Evolutionary conservation across 306 rosid genomes (phyloP).

Genomic region (Mimosa bimucronata): DNA sequence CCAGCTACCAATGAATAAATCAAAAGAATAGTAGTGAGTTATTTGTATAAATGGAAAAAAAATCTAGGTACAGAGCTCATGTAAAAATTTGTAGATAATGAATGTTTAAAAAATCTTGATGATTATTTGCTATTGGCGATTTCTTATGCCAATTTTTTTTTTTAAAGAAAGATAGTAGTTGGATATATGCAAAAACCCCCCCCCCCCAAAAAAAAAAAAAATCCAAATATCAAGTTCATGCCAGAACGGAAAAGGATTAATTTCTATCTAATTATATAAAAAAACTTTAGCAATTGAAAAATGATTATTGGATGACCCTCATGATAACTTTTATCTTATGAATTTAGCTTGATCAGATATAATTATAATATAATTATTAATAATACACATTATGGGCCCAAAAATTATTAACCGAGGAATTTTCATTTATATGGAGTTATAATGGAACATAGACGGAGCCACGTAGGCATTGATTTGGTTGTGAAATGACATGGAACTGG

Average conservation of each 20-base stretch:
- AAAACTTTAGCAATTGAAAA: too few species aligned
- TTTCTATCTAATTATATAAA: too few species aligned
- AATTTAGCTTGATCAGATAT: background rate
- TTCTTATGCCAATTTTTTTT: background rate
- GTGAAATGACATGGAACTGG: background rate
- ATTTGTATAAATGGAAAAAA: too few species aligned
- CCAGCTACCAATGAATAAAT: too few species aligned
- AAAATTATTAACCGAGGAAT: background rate
- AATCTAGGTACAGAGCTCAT: background rate
- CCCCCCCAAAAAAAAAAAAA: too few species aligned
- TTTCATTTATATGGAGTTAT: too few species aligned
- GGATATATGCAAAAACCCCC: background rate
- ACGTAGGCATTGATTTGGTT: background rate
- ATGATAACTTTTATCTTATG: background rate
- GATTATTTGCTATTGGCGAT: background rate
- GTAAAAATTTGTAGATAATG: background rate
- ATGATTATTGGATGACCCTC: background rate
- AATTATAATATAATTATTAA: too few species aligned
- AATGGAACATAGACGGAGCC: too few species aligned
- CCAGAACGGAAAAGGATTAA: background rate
- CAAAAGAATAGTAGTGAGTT: too few species aligned
- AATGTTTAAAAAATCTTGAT: background rate
- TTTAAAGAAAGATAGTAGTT: background rate
- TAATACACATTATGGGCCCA: background rate
- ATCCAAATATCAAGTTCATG: background rate